Percentiles rank a stretch among this genome's conserved stretches.
phyloP scores from a whole-genome alignment of 2,329 filamentous ascomycete species.

The Colletotrichum cereale region DNA sequence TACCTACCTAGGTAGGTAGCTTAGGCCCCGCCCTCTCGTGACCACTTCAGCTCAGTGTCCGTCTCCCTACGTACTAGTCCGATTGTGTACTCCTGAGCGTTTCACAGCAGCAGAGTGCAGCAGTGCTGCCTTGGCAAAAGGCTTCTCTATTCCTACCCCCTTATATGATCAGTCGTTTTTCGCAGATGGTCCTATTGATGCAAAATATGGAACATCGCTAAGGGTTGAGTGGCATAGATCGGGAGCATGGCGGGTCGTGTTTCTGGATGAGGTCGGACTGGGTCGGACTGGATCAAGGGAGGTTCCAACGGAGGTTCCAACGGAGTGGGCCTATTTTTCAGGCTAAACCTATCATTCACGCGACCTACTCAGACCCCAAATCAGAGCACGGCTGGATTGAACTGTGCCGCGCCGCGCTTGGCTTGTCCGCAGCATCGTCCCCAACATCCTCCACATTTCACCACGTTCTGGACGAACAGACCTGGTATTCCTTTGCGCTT shows the following conservation, averaged over 20 bases:
- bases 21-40: not conserved
- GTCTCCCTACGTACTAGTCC: not conserved
- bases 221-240: no score
- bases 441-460: not conserved
- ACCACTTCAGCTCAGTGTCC: not conserved
- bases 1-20: not conserved
- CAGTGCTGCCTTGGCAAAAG: no score
- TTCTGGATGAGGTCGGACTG: no score
- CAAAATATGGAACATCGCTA: no score
- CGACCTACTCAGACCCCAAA: no score
- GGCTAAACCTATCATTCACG: not conserved
- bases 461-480: conserved; percentile 23
- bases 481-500: not conserved
- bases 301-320: conserved; percentile 25
- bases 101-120: no score
- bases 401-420: not conserved
- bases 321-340: not conserved
- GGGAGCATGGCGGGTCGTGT: no score
- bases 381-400: not conserved
- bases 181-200: no score
- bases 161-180: no score
- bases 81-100: no score
- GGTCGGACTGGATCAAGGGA: conserved; percentile 29
- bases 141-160: no score
- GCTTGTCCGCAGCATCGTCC: no score